Evolutionary conservation across 148 eudicot species (phyloP).

Genomic region (Silene uniflora): DNA sequence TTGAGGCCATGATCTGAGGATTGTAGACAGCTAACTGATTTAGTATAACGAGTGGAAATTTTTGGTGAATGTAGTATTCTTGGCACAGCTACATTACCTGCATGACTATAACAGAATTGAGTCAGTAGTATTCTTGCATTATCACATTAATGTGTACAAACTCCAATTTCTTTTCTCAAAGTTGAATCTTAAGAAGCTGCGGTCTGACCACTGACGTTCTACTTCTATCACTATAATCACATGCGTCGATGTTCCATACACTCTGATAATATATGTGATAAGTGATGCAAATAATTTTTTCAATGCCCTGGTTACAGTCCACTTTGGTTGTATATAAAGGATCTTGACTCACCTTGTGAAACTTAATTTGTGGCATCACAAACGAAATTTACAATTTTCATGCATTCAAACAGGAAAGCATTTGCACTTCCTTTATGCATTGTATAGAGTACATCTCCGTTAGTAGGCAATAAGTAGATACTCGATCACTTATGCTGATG

Average conservation of each 20-base stretch:
- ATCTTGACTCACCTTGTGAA: neutral
- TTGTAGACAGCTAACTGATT: too few relatives aligned
- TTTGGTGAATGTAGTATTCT: neutral
- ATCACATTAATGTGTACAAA: neutral
- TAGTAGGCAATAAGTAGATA: neutral
- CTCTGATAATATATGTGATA: neutral
- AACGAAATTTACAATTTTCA: neutral
- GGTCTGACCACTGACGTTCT: too few relatives aligned
- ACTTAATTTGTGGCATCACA: neutral
- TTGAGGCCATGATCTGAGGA: neutral
- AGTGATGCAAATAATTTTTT: neutral
- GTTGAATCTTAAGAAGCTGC: neutral
- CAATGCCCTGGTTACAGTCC: neutral
- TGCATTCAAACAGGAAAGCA: neutral
- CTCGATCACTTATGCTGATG: neutral
- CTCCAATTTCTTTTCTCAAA: neutral
- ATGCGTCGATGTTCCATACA: too few relatives aligned
- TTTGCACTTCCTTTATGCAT: neutral
- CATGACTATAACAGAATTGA: too few relatives aligned
- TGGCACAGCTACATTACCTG: too few relatives aligned
- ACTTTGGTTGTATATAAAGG: neutral
- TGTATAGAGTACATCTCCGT: neutral
- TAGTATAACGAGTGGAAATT: neutral
- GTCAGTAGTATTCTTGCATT: neutral
- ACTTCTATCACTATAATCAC: too few relatives aligned